A percentile compares a stretch with the other conserved stretches of the same genome.
phyloP scores from a whole-genome alignment of 2,329 filamentous ascomycete genomes.

The Aspergillus udagawae region DNA sequence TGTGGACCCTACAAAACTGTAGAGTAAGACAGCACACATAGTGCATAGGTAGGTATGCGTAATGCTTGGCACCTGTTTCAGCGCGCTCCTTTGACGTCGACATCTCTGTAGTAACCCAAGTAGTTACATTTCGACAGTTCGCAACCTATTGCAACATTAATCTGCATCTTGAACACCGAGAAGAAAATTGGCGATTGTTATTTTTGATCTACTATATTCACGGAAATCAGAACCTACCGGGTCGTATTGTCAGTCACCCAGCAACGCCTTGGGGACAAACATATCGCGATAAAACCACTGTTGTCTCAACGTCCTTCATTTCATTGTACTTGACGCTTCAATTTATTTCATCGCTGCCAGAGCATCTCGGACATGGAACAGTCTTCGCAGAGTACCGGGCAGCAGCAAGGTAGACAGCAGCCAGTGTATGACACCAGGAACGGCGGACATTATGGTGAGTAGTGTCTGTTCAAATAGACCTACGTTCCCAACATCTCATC shows the following conservation, averaged over 20 bases:
- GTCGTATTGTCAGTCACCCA: background rate
- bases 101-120: background rate
- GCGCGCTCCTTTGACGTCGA: background rate
- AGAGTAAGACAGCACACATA: no score
- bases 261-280: background rate
- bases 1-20: no score
- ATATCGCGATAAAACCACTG: background rate
- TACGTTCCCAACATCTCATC: background rate
- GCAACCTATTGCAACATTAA: background rate
- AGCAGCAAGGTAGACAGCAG: constrained; percentile 58
- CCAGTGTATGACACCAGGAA: constrained; percentile 69
- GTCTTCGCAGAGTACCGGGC: constrained; percentile 51
- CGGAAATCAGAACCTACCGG: background rate
- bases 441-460: constrained; percentile 72
- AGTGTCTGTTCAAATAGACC: constrained; percentile 1
- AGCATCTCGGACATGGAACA: constrained; percentile 48
- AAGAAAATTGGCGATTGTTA: background rate
- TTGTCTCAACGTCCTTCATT: background rate
- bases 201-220: background rate
- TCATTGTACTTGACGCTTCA: background rate
- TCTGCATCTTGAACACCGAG: background rate
- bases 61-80: background rate
- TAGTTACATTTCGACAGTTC: background rate
- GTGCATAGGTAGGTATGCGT: background rate
- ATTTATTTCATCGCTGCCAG: background rate